A percentile compares a stretch with the other conserved stretches of the same genome.
Conservation (phyloP, 2,329 filamentous ascomycete genomes). For the Diaporthe citri region DNA sequence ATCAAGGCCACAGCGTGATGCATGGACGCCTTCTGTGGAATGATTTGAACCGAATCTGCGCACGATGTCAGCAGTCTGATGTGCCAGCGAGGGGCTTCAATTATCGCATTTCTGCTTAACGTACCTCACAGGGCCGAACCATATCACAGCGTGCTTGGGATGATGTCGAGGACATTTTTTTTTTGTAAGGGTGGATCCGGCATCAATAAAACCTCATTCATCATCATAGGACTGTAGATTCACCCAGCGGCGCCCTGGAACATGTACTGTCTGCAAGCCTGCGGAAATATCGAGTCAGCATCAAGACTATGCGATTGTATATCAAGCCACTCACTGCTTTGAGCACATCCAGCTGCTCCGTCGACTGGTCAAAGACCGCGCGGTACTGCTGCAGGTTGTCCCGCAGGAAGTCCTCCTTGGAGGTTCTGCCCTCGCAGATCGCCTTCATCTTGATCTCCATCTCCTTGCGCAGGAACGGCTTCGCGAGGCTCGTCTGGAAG, state of each 20-base stretch:
- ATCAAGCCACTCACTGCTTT: constrained; percentile 65
- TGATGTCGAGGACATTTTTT: background rate
- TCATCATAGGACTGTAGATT: background rate
- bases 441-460: constrained; percentile 98
- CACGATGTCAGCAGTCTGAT: background rate
- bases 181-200: background rate
- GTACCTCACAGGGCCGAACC: background rate
- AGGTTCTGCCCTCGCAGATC: constrained; percentile 89
- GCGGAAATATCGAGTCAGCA: constrained; percentile 37
- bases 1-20: background rate
- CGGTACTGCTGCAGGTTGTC: constrained; percentile 90
- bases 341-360: constrained; percentile 78
- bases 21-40: background rate
- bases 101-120: background rate
- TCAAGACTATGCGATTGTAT: constrained; percentile 31
- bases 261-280: constrained; percentile 70
- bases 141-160: background rate
- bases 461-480: constrained; percentile 96
- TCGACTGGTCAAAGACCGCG: constrained; percentile 85
- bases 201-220: background rate
- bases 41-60: background rate
- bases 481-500: constrained; percentile 91
- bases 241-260: constrained; percentile 47
- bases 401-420: constrained; percentile 79
- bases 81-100: background rate